These are phyloP conservation scores for Trametes villosa DNA, from an alignment of 768 basidiomycete species.

Conservation along the genomic window DNA sequence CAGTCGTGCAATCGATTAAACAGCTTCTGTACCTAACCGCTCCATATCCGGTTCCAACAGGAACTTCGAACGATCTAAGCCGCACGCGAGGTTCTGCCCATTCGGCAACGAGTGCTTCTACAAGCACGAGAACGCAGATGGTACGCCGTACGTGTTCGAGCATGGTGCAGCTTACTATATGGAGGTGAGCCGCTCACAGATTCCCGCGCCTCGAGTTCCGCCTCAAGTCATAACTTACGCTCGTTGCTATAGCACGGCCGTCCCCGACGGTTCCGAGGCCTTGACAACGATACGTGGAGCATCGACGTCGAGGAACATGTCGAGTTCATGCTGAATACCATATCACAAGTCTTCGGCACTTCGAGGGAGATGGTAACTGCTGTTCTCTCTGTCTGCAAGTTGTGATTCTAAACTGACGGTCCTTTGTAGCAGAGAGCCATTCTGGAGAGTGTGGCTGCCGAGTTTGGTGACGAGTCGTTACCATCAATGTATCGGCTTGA, in stretches of 20 bases:
- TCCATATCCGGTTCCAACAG: constrained; percentile 38
- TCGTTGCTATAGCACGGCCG: not conserved
- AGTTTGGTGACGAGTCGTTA: not conserved
- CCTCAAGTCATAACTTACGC: not conserved
- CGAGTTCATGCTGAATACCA: constrained; percentile 2
- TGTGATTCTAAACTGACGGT: not conserved
- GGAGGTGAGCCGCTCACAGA: constrained; percentile 11
- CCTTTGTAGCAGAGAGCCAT: not conserved
- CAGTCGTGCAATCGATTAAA: constrained; percentile 23
- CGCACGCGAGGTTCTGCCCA: constrained; percentile 62
- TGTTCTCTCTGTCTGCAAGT: not conserved
- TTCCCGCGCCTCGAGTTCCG: not conserved
- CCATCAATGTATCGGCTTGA: not conserved
- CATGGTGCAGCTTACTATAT: constrained; percentile 44
- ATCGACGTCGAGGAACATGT: not conserved
- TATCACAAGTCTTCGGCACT: constrained; percentile 2
- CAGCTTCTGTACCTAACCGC: not conserved
- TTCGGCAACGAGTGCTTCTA: constrained; percentile 87
- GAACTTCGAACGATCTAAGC: constrained; percentile 62
- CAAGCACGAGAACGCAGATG: constrained; percentile 68
- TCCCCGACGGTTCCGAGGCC: not conserved
- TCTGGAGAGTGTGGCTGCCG: not conserved
- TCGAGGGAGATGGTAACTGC: constrained; percentile 1
- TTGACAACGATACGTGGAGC: not conserved
- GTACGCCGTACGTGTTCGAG: constrained; percentile 58